A percentile compares a stretch with the other conserved stretches of the same genome.
phyloP scores from a whole-genome alignment of 176 grass and related monocot species.

The Rhynchospora breviuscula region DNA sequence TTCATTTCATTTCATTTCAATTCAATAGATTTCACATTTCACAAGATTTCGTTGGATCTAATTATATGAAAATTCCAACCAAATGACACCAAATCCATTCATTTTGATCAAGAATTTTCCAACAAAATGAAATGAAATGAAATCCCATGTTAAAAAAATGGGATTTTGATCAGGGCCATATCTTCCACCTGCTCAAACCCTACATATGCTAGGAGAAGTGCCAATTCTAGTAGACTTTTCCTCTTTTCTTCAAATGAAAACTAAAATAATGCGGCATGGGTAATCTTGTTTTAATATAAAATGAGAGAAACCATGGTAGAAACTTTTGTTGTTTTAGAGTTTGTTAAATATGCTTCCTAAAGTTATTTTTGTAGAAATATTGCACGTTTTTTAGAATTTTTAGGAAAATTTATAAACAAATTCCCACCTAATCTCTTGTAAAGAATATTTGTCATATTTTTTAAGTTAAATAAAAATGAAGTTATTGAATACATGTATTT shows the following conservation, averaged over 20 bases:
- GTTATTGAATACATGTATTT: constrained; percentile 87
- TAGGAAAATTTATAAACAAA: not conserved
- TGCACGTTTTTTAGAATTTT: not conserved
- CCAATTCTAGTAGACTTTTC: not conserved
- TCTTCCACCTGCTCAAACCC: not conserved
- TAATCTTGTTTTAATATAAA: not conserved
- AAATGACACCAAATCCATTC: no score
- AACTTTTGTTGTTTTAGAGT: constrained; percentile 10
- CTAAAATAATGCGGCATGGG: not conserved
- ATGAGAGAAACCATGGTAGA: constrained; percentile 13
- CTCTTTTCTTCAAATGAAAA: not conserved
- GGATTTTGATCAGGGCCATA: not conserved
- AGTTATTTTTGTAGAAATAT: not conserved
- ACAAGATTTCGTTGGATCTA: no score
- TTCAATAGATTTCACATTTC: no score
- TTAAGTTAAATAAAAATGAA: constrained; percentile 49
- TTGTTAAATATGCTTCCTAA: not conserved
- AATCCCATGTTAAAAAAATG: no score
- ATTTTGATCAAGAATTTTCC: no score
- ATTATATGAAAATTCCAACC: no score
- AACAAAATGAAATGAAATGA: no score
- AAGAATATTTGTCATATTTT: constrained; percentile 32
- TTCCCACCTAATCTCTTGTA: constrained; percentile 25
- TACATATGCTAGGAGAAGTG: not conserved
- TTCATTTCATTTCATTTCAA: no score